Conservation (phyloP, 192 early-diverging fungal genomes). For the Backusella liffmaniae region DNA sequence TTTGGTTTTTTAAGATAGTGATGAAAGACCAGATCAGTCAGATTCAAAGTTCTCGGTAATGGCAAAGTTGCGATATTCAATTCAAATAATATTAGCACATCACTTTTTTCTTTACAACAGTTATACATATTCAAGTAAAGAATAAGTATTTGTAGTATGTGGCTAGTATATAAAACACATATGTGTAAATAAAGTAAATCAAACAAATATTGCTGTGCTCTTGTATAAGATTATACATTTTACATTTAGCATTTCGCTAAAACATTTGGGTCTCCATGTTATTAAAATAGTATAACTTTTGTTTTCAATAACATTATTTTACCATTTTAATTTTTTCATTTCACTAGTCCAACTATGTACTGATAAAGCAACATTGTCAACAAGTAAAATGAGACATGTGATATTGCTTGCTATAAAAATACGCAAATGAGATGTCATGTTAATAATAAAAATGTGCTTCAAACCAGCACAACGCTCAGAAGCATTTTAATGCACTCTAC, state of each 20-base stretch:
- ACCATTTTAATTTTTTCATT: background rate
- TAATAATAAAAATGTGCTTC: background rate
- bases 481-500: background rate
- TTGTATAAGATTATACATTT: background rate
- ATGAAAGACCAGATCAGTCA: background rate
- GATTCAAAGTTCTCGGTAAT: background rate
- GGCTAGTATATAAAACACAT: background rate
- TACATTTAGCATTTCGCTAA: background rate
- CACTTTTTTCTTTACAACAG: background rate
- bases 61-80: background rate
- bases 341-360: background rate
- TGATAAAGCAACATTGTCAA: background rate
- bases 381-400: background rate
- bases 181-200: background rate
- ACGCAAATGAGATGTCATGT: background rate
- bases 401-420: background rate
- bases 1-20: background rate
- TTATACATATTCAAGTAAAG: background rate
- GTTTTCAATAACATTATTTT: background rate
- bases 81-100: background rate
- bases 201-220: background rate
- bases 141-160: background rate
- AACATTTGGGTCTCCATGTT: background rate
- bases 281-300: background rate
- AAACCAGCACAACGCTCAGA: background rate